Conservation (phyloP, 176 grass and related monocot species). For the Rhynchospora breviuscula region DNA sequence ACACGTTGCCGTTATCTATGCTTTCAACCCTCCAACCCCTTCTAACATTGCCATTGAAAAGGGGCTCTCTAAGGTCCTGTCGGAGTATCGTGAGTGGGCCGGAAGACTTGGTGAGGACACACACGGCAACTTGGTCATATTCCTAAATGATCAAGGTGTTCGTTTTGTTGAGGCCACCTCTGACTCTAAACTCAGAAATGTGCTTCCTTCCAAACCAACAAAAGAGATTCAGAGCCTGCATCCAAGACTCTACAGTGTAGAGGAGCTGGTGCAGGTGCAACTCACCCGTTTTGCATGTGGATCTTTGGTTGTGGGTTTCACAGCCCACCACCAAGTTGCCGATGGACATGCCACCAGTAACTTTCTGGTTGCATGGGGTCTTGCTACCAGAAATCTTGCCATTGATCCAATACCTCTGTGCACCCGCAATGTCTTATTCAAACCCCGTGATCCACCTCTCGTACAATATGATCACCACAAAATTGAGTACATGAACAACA, state of each 20-base stretch:
- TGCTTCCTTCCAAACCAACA: constrained; percentile 35
- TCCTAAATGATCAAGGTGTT: constrained; percentile 44
- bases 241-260: constrained; percentile 29
- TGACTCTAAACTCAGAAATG: constrained; percentile 33
- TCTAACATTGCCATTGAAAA: constrained; percentile 34
- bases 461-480: constrained; percentile 35
- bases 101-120: constrained; percentile 32
- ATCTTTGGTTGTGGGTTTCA: constrained; percentile 39
- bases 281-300: constrained; percentile 62
- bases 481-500: constrained; percentile 27
- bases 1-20: constrained; percentile 65
- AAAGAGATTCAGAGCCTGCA: constrained; percentile 40
- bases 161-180: constrained; percentile 33
- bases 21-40: constrained; percentile 52
- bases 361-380: constrained; percentile 57
- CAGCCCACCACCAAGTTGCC: constrained; percentile 36
- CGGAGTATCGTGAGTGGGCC: constrained; percentile 48
- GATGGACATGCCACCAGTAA: constrained; percentile 49
- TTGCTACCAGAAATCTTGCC: constrained; percentile 27
- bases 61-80: constrained; percentile 35
- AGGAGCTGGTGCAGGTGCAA: constrained; percentile 50
- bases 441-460: constrained; percentile 22
- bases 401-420: constrained; percentile 21
- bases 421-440: constrained; percentile 36
- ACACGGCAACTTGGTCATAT: constrained; percentile 26